Percentiles rank a stretch among this genome's conserved stretches.
Conservation (phyloP, 2,329 filamentous ascomycete species). For the Trichoderma breve region DNA sequence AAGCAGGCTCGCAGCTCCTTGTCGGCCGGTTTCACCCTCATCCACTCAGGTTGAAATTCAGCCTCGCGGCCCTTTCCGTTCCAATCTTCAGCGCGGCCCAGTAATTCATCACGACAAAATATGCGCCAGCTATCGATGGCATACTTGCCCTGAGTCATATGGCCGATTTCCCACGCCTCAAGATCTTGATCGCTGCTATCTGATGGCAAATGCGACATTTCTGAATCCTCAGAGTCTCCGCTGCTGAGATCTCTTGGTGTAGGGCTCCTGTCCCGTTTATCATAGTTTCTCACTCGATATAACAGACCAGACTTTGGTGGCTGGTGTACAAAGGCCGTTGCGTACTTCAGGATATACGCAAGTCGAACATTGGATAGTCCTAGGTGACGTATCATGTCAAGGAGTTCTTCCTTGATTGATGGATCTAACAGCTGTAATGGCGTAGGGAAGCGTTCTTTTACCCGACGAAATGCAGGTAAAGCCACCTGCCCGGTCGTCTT, state of each 20-base stretch:
- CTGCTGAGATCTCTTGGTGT: background rate
- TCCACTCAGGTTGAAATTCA: conserved; percentile 83
- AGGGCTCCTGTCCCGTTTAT: conserved; percentile 33
- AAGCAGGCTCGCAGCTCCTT: conserved; percentile 88
- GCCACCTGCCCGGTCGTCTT: conserved; percentile 72
- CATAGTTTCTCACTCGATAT: conserved; percentile 52
- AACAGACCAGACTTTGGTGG: conserved; percentile 60
- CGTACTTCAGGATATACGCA: conserved; percentile 66
- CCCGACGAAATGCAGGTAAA: conserved; percentile 69
- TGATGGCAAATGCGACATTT: background rate
- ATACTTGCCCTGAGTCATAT: conserved; percentile 79
- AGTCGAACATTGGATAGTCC: conserved; percentile 70
- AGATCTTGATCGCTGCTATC: conserved; percentile 21
- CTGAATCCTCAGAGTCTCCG: conserved; percentile 9
- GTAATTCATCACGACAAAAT: conserved; percentile 78
- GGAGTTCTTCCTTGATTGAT: conserved; percentile 49
- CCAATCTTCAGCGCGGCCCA: conserved; percentile 65
- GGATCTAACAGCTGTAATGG: conserved; percentile 58
- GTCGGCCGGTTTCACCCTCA: conserved; percentile 75
- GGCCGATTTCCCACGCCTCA: conserved; percentile 77
- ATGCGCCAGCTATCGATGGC: conserved; percentile 90
- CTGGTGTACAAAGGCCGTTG: conserved; percentile 62
- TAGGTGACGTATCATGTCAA: conserved; percentile 64
- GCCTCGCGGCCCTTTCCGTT: conserved; percentile 53
- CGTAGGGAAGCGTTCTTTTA: conserved; percentile 68